Conservation (phyloP, 805 yeast genomes). For the Candida tallmaniae region DNA sequence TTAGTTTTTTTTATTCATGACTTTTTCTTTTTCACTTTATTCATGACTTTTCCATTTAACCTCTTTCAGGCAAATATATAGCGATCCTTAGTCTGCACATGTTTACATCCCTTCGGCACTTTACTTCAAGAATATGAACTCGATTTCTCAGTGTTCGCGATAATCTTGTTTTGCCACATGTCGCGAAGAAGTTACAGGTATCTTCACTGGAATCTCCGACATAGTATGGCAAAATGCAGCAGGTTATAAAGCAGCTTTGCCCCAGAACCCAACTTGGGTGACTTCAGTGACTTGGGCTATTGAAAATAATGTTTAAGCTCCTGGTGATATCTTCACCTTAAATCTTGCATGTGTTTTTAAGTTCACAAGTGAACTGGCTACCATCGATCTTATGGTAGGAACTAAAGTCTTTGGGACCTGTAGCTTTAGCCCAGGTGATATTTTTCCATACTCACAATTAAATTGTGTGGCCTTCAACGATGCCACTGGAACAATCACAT, state of each 20-base stretch:
- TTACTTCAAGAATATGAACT: too few relatives aligned
- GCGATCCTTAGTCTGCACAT: too few relatives aligned
- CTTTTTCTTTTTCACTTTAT: too few relatives aligned
- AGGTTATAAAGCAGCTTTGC: conserved; percentile 2
- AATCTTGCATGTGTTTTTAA: conserved; percentile 23
- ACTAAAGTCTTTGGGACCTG: conserved; percentile 19
- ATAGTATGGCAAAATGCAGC: conserved; percentile 3
- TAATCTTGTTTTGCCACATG: background rate
- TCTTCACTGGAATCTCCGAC: conserved; percentile 8
- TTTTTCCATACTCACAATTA: conserved; percentile 14
- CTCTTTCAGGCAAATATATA: too few relatives aligned
- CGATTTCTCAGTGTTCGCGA: too few relatives aligned
- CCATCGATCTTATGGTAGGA: conserved; percentile 12
- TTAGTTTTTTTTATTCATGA: too few relatives aligned
- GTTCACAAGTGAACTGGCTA: conserved; percentile 12
- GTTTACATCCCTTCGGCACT: too few relatives aligned
- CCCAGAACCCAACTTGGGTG: conserved; percentile 11
- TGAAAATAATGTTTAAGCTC: conserved; percentile 8
- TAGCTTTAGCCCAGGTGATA: conserved; percentile 13
- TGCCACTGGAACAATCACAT: conserved; percentile 16
- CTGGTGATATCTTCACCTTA: conserved; percentile 26
- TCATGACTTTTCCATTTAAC: too few relatives aligned
- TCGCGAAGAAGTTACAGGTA: conserved; percentile 9
- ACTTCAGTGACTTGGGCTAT: conserved; percentile 19
- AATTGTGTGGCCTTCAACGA: conserved; percentile 14